phyloP scores from a whole-genome alignment of 2,329 filamentous ascomycete species.

The Phialocephala subalpina region DNA sequence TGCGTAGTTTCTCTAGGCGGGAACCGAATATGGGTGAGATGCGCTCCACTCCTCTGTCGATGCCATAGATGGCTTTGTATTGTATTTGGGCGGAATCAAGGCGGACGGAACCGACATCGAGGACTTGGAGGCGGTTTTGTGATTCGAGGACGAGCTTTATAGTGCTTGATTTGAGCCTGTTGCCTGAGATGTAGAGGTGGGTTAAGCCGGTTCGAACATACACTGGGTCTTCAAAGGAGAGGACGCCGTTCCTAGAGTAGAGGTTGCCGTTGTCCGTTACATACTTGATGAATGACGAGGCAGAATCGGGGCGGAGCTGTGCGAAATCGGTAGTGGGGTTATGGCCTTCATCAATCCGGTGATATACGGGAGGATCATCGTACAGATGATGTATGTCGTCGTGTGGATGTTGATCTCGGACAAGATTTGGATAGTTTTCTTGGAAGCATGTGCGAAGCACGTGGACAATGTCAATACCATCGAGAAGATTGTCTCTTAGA shows the following conservation, averaged over 20 bases:
- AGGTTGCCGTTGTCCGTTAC: conserved; percentile 4
- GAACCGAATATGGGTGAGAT: conserved; percentile 53
- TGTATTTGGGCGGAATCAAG: background rate
- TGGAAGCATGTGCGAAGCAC: conserved; percentile 46
- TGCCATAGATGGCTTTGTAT: conserved; percentile 21
- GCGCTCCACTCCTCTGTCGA: conserved; percentile 3
- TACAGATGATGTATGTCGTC: conserved; percentile 11
- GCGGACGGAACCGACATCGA: conserved; percentile 55
- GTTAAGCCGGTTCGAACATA: conserved; percentile 51
- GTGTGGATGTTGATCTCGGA: background rate
- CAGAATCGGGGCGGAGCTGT: conserved; percentile 9
- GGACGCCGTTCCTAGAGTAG: background rate
- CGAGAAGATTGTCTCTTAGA: conserved; percentile 59
- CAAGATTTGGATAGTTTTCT: background rate
- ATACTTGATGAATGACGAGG: conserved; percentile 8
- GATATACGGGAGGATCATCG: conserved; percentile 27
- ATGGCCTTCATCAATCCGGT: background rate
- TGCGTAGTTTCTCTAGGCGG: conserved; percentile 60
- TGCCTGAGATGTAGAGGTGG: conserved; percentile 62
- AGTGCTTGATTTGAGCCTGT: conserved; percentile 54
- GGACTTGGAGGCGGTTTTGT: conserved; percentile 56
- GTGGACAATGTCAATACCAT: conserved; percentile 51
- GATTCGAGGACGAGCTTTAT: conserved; percentile 53
- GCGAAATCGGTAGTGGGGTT: background rate
- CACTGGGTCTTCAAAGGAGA: background rate